Conservation (phyloP, 2,329 filamentous ascomycete genomes). For the Triangularia setosa region DNA sequence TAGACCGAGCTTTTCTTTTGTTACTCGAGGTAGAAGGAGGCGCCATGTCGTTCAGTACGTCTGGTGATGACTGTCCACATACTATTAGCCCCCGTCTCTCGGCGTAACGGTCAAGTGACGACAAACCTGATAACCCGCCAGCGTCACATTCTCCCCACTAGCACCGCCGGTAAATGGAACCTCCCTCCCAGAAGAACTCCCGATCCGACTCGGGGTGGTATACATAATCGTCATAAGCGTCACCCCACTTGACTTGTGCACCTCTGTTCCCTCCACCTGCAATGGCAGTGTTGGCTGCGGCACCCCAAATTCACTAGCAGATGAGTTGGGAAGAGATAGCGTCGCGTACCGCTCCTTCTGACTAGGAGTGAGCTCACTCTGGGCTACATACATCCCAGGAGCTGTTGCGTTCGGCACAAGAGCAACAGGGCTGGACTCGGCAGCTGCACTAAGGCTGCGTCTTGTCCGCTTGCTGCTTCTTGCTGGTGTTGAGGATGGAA, state of each 20-base stretch:
- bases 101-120: too few relatives aligned
- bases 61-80: slow-evolving; percentile 26
- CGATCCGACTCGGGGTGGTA: slow-evolving; percentile 33
- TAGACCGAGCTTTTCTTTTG: slow-evolving; percentile 6
- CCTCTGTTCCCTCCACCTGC: slow-evolving; percentile 7
- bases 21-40: not conserved
- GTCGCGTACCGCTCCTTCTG: slow-evolving; percentile 37
- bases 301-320: slow-evolving; percentile 18
- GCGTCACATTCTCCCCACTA: not conserved
- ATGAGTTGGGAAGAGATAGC: slow-evolving; percentile 22
- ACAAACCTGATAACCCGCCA: not conserved
- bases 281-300: slow-evolving; percentile 12
- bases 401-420: slow-evolving; percentile 15
- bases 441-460: not conserved
- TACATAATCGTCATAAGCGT: slow-evolving; percentile 33
- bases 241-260: slow-evolving; percentile 30
- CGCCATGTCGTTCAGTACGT: slow-evolving; percentile 24
- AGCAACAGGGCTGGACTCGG: slow-evolving; percentile 15
- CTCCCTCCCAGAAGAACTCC: slow-evolving; percentile 18
- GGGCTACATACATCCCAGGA: slow-evolving; percentile 31
- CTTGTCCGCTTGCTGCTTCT: slow-evolving; percentile 9
- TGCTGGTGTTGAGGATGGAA: slow-evolving; percentile 18
- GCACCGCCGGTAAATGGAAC: not conserved
- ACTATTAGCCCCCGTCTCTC: not conserved
- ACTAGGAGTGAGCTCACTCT: slow-evolving; percentile 34